Percentiles rank a stretch among this genome's conserved stretches.
These are phyloP conservation scores for Nitzschia putrida DNA, from an alignment of 108 stramenopile genomes.

Conservation along the genomic window DNA sequence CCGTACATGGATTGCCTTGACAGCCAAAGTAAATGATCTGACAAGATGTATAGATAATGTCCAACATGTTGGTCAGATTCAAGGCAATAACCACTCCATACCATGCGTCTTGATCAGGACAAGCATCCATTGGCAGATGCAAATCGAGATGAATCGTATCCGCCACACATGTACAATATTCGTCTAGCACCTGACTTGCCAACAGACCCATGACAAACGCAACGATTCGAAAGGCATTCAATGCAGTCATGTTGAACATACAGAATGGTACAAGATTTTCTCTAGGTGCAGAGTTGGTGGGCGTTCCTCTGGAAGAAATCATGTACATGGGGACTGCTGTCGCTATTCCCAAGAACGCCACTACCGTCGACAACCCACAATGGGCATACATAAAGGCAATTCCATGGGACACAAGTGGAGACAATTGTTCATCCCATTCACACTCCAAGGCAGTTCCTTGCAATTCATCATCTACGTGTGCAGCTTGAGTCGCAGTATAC, in stretches of 20 bases:
- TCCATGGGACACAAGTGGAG: conserved; percentile 1
- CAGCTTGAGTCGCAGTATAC: neutral
- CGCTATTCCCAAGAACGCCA: conserved; percentile 3
- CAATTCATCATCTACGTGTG: conserved; percentile 3
- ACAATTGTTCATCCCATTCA: conserved; percentile 9
- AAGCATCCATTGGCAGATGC: neutral
- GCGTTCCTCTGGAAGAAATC: conserved; percentile 12
- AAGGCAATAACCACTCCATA: conserved; percentile 11
- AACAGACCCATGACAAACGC: conserved; percentile 9
- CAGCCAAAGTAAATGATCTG: conserved; percentile 8
- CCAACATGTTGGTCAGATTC: conserved; percentile 13
- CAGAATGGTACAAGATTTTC: conserved; percentile 11
- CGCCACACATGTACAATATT: conserved; percentile 19
- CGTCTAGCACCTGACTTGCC: neutral
- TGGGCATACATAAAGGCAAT: conserved; percentile 7
- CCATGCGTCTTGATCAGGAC: neutral
- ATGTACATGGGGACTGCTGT: conserved; percentile 9
- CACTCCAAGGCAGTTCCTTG: neutral
- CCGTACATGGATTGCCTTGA: neutral
- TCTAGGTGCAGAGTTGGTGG: conserved; percentile 19
- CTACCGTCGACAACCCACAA: neutral
- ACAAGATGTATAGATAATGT: neutral
- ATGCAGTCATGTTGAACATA: conserved; percentile 15
- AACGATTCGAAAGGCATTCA: conserved; percentile 17
- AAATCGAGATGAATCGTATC: neutral